A percentile compares a stretch with the other conserved stretches of the same genome.
Evolutionary conservation across 371 early-diverging fungal genomes (phyloP).

Genomic region (Rhizomucor pusillus): DNA sequence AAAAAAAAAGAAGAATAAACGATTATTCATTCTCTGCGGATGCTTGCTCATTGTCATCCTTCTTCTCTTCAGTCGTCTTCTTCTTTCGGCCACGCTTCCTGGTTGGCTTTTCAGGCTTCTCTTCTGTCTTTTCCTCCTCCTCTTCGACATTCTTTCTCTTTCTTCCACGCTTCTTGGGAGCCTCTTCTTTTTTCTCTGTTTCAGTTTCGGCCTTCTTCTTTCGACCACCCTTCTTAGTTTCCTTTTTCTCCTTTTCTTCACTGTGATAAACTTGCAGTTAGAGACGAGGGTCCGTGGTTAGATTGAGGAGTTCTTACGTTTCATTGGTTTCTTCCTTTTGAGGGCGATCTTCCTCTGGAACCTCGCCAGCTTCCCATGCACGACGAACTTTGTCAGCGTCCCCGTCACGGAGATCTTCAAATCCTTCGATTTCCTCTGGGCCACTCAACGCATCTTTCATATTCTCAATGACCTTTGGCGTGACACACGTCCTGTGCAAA

Average conservation of each 20-base stretch:
- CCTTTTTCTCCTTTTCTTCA: background rate
- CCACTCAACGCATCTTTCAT: conserved; percentile 1
- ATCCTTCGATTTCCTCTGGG: conserved; percentile 18
- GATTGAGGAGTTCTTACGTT: too few species aligned
- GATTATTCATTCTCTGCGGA: background rate
- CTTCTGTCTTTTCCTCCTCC: background rate
- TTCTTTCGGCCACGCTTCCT: background rate
- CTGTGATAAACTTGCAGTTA: background rate
- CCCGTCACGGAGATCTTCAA: conserved; percentile 15
- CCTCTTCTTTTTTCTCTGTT: background rate
- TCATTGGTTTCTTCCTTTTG: conserved; percentile 5
- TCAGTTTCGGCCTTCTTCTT: background rate
- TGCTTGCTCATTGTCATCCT: background rate
- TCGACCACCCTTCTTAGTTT: background rate
- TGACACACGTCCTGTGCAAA: conserved; percentile 18
- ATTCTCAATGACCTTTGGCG: conserved; percentile 15
- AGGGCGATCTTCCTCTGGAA: conserved; percentile 10
- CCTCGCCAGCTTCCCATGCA: conserved; percentile 17
- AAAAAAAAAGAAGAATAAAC: background rate
- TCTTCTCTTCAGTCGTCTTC: background rate
- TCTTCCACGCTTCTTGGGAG: background rate
- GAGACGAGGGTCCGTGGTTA: background rate
- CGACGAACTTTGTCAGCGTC: conserved; percentile 15
- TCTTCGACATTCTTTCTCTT: background rate
- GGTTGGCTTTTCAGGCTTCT: background rate